Base-by-base conservation (phyloP, 106 monocot genomes). In the Platanthera guangdongensis region DNA sequence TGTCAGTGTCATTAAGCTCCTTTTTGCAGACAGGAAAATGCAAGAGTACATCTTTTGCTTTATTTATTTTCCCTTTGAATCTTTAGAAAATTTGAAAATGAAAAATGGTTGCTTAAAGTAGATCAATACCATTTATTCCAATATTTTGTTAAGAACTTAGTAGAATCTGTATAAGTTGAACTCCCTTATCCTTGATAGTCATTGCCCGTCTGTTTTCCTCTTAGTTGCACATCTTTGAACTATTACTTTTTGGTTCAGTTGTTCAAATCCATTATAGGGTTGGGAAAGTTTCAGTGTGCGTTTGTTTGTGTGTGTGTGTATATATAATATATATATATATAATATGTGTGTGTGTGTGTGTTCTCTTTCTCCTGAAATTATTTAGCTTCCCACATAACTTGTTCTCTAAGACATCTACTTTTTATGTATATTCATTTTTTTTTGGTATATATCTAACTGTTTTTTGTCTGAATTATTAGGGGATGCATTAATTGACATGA, bases 401-500 rank as follows among this genome's bases (percentile, higher is more conserved):
- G 32, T 65, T 65, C 32, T 3, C 21, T 19, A 60, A 21, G 11
- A 65, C 30, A 39, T 39, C 3, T 30, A 65, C 65, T 65, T 65
- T 3, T 32, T 9, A 65, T 65, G 32, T 65, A 30, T 32, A 30
- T 30, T 65, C 30, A 32, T 47, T 70, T 76, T 70, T 76, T 16
- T 57, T 59, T 76, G 47, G 21, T 47, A 18, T 76, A 19, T 50
- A 22, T 63, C 48, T 62, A 76, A 49, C 13, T 10, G 10, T 47
- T 46, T 77, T 11, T 76, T 73, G 21, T 74, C 10, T 46, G 6
- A 19, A 71, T 32, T 73, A 25, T 7, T 81, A 91, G 88, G 87
- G 64, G 81, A 91, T 86, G 87, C 86, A 21, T 79, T 91, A 32
- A 50, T 75, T 84, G 84, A 85, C 18, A 78, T 91, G 85, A 91